Evolutionary conservation across 208 protist genomes (phyloP).

Genomic region (Leptomonas pyrrhocoris): DNA sequence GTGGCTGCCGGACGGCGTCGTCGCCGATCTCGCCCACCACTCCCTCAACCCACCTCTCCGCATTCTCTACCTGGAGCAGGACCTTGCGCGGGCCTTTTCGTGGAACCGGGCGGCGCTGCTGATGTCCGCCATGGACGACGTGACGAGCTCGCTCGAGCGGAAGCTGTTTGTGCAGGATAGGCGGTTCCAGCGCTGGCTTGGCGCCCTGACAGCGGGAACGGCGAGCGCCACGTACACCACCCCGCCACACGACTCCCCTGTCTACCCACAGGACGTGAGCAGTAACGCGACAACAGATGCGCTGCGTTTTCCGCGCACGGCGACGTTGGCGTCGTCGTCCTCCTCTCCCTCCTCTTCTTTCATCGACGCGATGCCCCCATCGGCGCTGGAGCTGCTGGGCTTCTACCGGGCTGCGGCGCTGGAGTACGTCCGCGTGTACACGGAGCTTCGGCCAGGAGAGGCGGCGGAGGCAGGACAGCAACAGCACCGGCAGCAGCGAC

Average conservation of each 20-base stretch:
- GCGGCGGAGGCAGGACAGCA: background rate
- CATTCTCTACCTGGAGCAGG: conserved; percentile 54
- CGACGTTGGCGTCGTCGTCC: no score
- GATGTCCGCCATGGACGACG: conserved; percentile 42
- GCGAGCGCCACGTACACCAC: background rate
- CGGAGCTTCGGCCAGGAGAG: conserved; percentile 3
- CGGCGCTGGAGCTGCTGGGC: conserved; percentile 51
- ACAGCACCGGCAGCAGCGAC: background rate
- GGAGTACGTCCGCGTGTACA: conserved; percentile 41
- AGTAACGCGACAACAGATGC: background rate
- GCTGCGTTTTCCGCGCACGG: background rate
- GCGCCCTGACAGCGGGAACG: background rate
- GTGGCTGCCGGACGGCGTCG: conserved; percentile 48
- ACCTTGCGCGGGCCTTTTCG: conserved; percentile 32
- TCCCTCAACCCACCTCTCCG: conserved; percentile 63
- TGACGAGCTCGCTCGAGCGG: conserved; percentile 30
- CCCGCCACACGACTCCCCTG: background rate
- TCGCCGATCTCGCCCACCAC: conserved; percentile 49
- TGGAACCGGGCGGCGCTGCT: conserved; percentile 45
- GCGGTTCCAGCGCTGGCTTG: conserved; percentile 30
- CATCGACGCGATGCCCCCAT: conserved; percentile 23
- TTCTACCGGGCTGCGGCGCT: conserved; percentile 48
- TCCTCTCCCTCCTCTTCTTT: background rate
- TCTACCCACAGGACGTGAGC: background rate
- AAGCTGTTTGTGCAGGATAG: conserved; percentile 42